phyloP scores from a whole-genome alignment of 441 rosid species.

The Lepidium campestre region DNA sequence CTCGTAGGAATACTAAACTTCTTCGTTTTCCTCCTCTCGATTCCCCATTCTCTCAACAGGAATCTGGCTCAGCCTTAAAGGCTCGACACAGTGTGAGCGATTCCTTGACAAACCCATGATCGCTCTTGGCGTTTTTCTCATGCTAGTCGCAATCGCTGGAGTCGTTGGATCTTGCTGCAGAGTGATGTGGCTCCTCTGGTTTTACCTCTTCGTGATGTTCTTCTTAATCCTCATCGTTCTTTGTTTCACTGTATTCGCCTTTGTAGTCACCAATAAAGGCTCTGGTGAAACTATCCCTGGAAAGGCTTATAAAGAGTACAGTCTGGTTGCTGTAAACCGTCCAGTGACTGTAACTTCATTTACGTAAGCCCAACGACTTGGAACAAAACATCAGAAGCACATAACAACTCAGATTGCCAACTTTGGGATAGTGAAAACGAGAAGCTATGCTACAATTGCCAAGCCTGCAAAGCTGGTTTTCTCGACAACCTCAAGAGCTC shows the following conservation, averaged over 20 bases:
- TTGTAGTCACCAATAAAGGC: conserved; percentile 75
- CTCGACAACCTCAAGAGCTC: conserved; percentile 59
- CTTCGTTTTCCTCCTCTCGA: conserved; percentile 55
- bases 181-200: conserved; percentile 67
- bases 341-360: conserved; percentile 54
- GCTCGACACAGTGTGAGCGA: conserved; percentile 56
- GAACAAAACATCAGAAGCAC: conserved; percentile 21
- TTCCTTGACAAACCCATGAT: conserved; percentile 65
- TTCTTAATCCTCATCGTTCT: conserved; percentile 39
- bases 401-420: conserved; percentile 46
- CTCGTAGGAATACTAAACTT: conserved; percentile 64
- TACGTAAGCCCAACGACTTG: conserved; percentile 51
- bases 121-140: conserved; percentile 55
- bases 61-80: conserved; percentile 56
- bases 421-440: conserved; percentile 34
- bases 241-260: conserved; percentile 65
- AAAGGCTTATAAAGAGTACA: conserved; percentile 74
- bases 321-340: conserved; percentile 95
- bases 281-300: conserved; percentile 52
- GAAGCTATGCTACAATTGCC: conserved; percentile 61
- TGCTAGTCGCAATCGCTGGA: conserved; percentile 63
- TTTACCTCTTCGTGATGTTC: conserved; percentile 65
- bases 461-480: conserved; percentile 83
- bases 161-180: conserved; percentile 76
- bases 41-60: conserved; percentile 65